Evolutionary conservation across 306 rosid genomes (phyloP), one percentile per base, ranked within the genome.

Genomic region (Cicer chorassanicum): DNA sequence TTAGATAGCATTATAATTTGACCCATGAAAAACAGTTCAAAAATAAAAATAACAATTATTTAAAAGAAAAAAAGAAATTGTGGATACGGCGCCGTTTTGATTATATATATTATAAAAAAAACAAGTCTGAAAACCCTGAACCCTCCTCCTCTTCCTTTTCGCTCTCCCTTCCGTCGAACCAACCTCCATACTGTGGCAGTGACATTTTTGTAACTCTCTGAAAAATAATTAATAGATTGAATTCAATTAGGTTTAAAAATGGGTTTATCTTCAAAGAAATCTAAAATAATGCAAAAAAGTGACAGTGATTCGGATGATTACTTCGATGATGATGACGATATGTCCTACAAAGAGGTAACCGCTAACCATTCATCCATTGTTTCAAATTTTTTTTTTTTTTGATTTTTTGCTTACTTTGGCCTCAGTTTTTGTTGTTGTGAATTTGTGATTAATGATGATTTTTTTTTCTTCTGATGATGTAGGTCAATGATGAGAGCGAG

Each of bases 231-330:
- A 29, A 29, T 29, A 29, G 4, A 29, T 43, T 45, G 1, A 60
- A 36, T 57, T 45, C 36, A 29, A 29, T 29, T 65, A 71, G 84
- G 75, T 51, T 4, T 70, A 29, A 61, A 64, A 72, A 83, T 87
- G 91, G 83, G 82, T 40, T 53, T 48, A n/a, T 81, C 84, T 34
- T 73, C 80, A 34, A 87, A 85, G 73, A 83, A 78, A 76, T 81
- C 70, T 64, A 78, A 46, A 57, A 81, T 57, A 56, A 50, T 67
- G 65, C 74, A 0, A 76, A 48, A 53, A 15, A 65, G 42, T 75
- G 84, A 78, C 62, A 73, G 78, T 78, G 86, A 73, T 67, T 71
- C 19, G 10, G 89, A 87, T 57, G 85, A 78, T 13, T 82, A 75
- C 78, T 29, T 29, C 36, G 36, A 29, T 29, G 36, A 29, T 29